A percentile compares a stretch with the other conserved stretches of the same genome.
Evolutionary conservation across 2,329 filamentous ascomycete genomes (phyloP).

Genomic region (Botrytis tulipae): DNA sequence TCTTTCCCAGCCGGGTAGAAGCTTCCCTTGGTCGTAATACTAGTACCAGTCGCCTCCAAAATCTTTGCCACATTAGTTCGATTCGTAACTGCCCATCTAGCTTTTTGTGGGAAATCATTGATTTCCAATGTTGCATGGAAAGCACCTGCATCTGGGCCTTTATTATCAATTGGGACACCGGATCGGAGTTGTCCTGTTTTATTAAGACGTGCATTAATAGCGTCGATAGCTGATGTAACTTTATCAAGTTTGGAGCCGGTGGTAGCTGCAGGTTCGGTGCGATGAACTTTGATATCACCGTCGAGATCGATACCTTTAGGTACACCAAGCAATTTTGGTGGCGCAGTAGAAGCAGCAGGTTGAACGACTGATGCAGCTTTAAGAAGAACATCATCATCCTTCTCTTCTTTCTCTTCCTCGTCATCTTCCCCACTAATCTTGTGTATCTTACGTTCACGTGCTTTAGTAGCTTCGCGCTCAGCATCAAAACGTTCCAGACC

Average conservation of each 20-base stretch:
- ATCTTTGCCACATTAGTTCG: slow-evolving; percentile 98
- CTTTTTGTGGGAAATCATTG: slow-evolving; percentile 99
- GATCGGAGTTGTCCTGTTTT: slow-evolving; percentile 86
- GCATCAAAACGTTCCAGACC: slow-evolving; percentile 89
- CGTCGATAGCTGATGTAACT: slow-evolving; percentile 84
- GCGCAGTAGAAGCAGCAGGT: slow-evolving; percentile 46
- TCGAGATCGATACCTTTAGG: slow-evolving; percentile 60
- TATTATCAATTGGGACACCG: slow-evolving; percentile 96
- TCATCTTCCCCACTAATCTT: slow-evolving; percentile 84
- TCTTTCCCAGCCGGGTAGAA: slow-evolving; percentile 84
- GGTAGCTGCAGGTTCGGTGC: slow-evolving; percentile 55
- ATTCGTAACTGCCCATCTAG: slow-evolving; percentile 97
- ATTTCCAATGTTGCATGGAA: slow-evolving; percentile 98
- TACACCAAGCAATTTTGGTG: slow-evolving; percentile 43
- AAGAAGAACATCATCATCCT: slow-evolving; percentile 68
- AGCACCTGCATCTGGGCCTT: slow-evolving; percentile 92
- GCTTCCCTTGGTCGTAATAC: slow-evolving; percentile 94
- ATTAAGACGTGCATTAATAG: slow-evolving; percentile 86
- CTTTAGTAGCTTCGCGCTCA: slow-evolving; percentile 81
- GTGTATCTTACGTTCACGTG: slow-evolving; percentile 83
- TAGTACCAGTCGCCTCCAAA: slow-evolving; percentile 88
- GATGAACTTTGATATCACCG: slow-evolving; percentile 71
- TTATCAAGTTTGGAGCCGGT: slow-evolving; percentile 64
- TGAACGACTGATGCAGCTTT: slow-evolving; percentile 65
- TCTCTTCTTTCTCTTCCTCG: slow-evolving; percentile 70